phyloP scores from a whole-genome alignment of 352 stramenopile genomes.

The Phytopythium ostracodes region DNA sequence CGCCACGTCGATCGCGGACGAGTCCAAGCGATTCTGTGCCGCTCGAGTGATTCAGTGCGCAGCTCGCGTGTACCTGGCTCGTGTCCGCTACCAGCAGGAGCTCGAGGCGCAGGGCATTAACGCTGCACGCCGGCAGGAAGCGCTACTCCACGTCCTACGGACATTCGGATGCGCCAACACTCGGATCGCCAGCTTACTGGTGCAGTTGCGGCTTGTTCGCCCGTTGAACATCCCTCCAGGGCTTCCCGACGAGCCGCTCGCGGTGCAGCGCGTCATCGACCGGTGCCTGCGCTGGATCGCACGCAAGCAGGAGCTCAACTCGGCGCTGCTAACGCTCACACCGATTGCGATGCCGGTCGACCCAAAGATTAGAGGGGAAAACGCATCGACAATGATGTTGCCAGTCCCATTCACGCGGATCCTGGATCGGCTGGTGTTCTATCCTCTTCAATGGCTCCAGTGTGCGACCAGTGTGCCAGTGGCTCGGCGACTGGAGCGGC shows the following conservation, averaged over 20 bases:
- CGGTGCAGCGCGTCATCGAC: conserved; percentile 55
- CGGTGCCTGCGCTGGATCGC: conserved; percentile 45
- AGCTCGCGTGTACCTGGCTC: conserved; percentile 58
- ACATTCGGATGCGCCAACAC: conserved; percentile 64
- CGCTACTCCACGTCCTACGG: conserved; percentile 39
- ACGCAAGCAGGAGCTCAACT: conserved; percentile 49
- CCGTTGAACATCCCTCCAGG: conserved; percentile 42
- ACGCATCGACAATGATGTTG: conserved; percentile 32
- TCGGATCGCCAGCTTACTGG: conserved; percentile 57
- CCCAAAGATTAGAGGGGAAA: neutral
- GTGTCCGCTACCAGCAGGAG: conserved; percentile 54
- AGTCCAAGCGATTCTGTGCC: conserved; percentile 66
- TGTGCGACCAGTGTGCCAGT: conserved; percentile 44
- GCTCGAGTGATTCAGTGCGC: conserved; percentile 74
- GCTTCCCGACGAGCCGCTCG: conserved; percentile 54
- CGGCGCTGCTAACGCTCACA: conserved; percentile 39
- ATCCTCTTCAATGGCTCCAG: conserved; percentile 55
- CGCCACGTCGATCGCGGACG: conserved; percentile 48
- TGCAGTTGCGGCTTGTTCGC: conserved; percentile 62
- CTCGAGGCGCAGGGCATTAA: conserved; percentile 67
- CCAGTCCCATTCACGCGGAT: conserved; percentile 50
- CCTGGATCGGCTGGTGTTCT: conserved; percentile 59
- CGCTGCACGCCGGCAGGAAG: conserved; percentile 51
- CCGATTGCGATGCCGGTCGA: conserved; percentile 17
- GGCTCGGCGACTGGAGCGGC: conserved; percentile 46